Percentiles rank a stretch among this genome's conserved stretches.
These are phyloP conservation scores for Moringa oleifera DNA, from an alignment of 345 rosid species.

Conservation along the genomic window DNA sequence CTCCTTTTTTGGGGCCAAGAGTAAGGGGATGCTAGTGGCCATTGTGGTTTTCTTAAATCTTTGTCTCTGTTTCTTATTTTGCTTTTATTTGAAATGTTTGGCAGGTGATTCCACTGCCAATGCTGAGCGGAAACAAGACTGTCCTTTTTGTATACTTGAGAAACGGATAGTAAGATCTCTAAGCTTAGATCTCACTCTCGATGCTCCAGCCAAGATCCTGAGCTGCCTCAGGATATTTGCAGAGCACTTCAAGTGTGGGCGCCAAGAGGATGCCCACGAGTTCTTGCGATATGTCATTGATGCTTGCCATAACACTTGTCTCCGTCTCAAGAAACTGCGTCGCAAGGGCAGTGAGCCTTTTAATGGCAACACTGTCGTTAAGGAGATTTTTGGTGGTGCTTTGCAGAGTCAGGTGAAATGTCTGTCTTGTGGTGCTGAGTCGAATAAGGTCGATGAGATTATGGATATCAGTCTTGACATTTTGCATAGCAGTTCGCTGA, in stretches of 20 bases:
- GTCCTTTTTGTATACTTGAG: slow-evolving; percentile 90
- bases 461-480: slow-evolving; percentile 97
- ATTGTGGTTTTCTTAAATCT: neutral
- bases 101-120: slow-evolving; percentile 58
- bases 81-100: neutral
- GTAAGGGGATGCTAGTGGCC: too few relatives aligned
- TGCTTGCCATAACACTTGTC: slow-evolving; percentile 87
- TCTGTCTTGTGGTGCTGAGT: slow-evolving; percentile 73
- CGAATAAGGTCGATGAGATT: slow-evolving; percentile 91
- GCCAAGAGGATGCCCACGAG: slow-evolving; percentile 98
- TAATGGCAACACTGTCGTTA: slow-evolving; percentile 50
- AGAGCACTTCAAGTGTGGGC: slow-evolving; percentile 68
- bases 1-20: too few relatives aligned
- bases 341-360: slow-evolving; percentile 34
- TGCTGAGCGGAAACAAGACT: slow-evolving; percentile 61
- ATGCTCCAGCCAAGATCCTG: slow-evolving; percentile 64
- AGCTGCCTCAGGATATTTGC: slow-evolving; percentile 63
- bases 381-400: slow-evolving; percentile 92
- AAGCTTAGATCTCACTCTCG: slow-evolving; percentile 47
- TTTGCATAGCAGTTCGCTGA: slow-evolving; percentile 54
- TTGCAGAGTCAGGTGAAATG: slow-evolving; percentile 98
- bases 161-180: slow-evolving; percentile 74
- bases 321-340: slow-evolving; percentile 75
- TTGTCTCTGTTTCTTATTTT: slow-evolving; percentile 1
- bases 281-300: slow-evolving; percentile 88